These are phyloP conservation scores for Carex parvula DNA, from an alignment of 176 grass and related monocot species.

Conservation along the genomic window DNA sequence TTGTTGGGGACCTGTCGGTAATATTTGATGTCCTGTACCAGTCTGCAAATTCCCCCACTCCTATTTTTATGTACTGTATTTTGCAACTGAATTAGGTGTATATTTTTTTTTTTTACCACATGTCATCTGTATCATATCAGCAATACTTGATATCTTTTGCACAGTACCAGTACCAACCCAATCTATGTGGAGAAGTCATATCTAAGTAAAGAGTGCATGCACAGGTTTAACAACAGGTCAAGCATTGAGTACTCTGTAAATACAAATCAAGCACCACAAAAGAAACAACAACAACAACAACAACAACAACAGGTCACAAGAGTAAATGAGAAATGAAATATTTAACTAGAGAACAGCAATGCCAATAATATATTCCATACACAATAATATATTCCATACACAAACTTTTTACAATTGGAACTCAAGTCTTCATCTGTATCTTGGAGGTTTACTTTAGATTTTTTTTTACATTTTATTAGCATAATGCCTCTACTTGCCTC, in stretches of 20 bases:
- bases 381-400: background rate
- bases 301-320: background rate
- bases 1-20: background rate
- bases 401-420: background rate
- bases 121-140: background rate
- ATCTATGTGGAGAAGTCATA: background rate
- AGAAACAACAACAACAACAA: background rate
- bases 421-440: background rate
- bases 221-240: background rate
- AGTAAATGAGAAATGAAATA: background rate
- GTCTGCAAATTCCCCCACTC: background rate
- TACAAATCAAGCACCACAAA: conserved; percentile 2
- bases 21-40: background rate
- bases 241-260: background rate
- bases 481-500: conserved; percentile 19
- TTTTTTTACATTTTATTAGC: conserved; percentile 9
- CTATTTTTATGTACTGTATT: background rate
- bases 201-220: background rate
- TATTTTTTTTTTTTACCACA: background rate
- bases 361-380: background rate
- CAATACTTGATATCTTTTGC: background rate
- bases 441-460: conserved; percentile 3
- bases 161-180: background rate
- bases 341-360: background rate
- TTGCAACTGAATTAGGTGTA: conserved; percentile 8